These are phyloP conservation scores for Tetrahymena borealis DNA, from an alignment of 73 alveolate species.

Conservation along the genomic window DNA sequence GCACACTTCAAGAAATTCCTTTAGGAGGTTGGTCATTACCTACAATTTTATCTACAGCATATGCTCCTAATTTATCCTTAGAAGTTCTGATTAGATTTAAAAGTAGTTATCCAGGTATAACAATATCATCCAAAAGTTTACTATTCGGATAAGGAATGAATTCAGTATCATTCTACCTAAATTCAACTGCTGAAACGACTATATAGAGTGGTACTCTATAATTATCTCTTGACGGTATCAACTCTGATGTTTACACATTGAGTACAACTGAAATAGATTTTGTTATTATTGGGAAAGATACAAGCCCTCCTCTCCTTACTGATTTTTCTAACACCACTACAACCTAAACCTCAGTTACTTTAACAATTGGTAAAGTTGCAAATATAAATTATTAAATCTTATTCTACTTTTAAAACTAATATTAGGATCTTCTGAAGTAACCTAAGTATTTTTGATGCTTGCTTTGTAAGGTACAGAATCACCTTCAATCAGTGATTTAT, in stretches of 20 bases:
- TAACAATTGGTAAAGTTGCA: neutral
- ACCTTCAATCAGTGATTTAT: constrained; percentile 14
- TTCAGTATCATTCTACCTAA: constrained; percentile 19
- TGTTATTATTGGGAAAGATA: constrained; percentile 18
- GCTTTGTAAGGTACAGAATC: constrained; percentile 44
- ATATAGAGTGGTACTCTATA: neutral
- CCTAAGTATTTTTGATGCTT: constrained; percentile 34
- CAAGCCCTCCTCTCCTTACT: constrained; percentile 31
- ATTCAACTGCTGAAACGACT: constrained; percentile 10
- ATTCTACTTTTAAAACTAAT: neutral
- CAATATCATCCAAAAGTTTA: constrained; percentile 11
- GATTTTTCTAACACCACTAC: constrained; percentile 5
- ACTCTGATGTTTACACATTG: constrained; percentile 21
- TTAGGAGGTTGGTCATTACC: constrained; percentile 51
- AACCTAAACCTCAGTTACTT: constrained; percentile 32
- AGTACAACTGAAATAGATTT: neutral
- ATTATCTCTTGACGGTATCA: constrained; percentile 35
- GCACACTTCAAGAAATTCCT: constrained; percentile 42
- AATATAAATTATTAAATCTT: neutral
- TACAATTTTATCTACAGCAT: constrained; percentile 6
- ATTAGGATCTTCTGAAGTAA: constrained; percentile 31
- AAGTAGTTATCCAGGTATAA: neutral
- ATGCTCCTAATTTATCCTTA: constrained; percentile 44
- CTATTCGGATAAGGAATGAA: constrained; percentile 34
- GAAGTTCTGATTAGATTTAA: constrained; percentile 18